A percentile compares a stretch with the other conserved stretches of the same genome.
Evolutionary conservation across 1,284 basidiomycete species (phyloP).

Genomic region (Caloboletus firmus): DNA sequence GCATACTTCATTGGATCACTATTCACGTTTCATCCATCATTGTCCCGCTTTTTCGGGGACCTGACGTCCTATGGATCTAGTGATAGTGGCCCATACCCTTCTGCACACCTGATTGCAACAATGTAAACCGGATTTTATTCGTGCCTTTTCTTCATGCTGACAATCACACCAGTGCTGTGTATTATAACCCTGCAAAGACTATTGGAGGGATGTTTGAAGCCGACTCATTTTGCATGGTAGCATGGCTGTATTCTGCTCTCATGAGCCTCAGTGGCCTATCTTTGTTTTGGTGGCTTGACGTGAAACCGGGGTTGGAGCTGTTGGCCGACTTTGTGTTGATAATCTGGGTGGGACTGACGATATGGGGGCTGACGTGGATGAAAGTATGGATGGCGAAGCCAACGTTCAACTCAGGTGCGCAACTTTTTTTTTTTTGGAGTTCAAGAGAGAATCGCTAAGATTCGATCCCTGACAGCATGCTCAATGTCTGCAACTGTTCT

Average conservation of each 20-base stretch:
- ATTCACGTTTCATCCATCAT: conserved; percentile 84
- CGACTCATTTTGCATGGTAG: conserved; percentile 74
- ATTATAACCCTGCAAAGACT: conserved; percentile 85
- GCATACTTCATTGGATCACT: conserved; percentile 90
- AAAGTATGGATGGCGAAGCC: conserved; percentile 90
- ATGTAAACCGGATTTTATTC: conserved; percentile 49
- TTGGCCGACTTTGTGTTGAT: conserved; percentile 69
- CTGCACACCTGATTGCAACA: conserved; percentile 89
- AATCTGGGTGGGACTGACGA: conserved; percentile 79
- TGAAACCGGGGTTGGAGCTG: conserved; percentile 65
- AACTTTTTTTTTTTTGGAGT: conserved; percentile 26
- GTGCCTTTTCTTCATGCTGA: conserved; percentile 8
- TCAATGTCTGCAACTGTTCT: conserved; percentile 89
- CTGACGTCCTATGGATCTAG: conserved; percentile 53
- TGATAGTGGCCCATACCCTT: conserved; percentile 56
- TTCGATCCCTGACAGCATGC: conserved; percentile 54
- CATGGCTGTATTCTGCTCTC: conserved; percentile 69
- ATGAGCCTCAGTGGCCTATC: conserved; percentile 77
- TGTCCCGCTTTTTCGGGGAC: conserved; percentile 65
- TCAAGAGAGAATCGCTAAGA: background rate
- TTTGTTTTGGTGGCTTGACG: conserved; percentile 77
- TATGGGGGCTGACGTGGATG: conserved; percentile 82
- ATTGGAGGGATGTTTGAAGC: conserved; percentile 91
- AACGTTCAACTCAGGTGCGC: conserved; percentile 82
- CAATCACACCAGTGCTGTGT: conserved; percentile 57